phyloP scores from a whole-genome alignment of 495 filamentous ascomycete species.

The Neurospora sp. region DNA sequence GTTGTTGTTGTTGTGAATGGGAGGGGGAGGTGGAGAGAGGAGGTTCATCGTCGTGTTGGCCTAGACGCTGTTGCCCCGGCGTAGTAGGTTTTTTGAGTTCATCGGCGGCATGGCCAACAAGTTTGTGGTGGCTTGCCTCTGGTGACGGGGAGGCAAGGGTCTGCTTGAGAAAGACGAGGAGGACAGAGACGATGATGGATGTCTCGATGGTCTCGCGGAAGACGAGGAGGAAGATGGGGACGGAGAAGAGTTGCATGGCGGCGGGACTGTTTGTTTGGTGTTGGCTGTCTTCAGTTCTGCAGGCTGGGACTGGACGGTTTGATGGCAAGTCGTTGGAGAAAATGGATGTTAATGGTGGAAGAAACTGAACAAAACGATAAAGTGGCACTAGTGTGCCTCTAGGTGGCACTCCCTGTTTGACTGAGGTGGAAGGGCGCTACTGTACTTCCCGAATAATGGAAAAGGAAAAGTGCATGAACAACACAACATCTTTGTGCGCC shows the following conservation, averaged over 20 bases:
- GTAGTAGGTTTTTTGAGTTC: background rate
- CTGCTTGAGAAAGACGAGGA: constrained; percentile 74
- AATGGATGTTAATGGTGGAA: background rate
- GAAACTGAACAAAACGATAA: background rate
- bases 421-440: background rate
- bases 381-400: background rate
- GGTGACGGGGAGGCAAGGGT: constrained; percentile 45
- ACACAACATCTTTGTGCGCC: background rate
- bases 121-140: constrained; percentile 24
- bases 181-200: constrained; percentile 69
- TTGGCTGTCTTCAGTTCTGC: background rate
- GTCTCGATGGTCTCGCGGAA: constrained; percentile 80
- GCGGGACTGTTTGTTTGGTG: constrained; percentile 1
- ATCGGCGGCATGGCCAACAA: background rate
- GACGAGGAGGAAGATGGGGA: constrained; percentile 74
- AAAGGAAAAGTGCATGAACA: background rate
- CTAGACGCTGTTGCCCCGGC: background rate
- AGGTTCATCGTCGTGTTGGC: background rate
- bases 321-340: background rate
- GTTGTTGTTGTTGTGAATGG: background rate
- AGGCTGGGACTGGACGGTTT: background rate
- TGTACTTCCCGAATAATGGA: background rate
- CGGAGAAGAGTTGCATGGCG: constrained; percentile 50
- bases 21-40: background rate
- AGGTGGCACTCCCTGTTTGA: background rate